Evolutionary conservation across 345 rosid genomes (phyloP).

Genomic region (Noccaea caerulescens): DNA sequence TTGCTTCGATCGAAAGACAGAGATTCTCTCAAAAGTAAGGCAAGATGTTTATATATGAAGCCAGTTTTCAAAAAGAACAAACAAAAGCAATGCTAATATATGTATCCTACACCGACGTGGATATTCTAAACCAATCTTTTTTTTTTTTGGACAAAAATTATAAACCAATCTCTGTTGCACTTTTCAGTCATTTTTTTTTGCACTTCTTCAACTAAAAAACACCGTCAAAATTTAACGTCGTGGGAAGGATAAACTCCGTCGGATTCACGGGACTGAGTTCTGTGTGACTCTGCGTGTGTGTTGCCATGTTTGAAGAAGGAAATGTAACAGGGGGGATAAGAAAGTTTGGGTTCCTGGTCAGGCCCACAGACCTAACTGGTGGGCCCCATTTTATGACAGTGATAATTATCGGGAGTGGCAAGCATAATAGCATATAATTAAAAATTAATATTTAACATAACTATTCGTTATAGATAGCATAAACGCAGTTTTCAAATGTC

Average conservation of each 20-base stretch:
- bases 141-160: no score
- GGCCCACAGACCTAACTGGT: constrained; percentile 26
- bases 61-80: no score
- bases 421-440: neutral
- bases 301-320: no score
- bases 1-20: constrained; percentile 19
- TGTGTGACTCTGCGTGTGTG: neutral
- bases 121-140: neutral
- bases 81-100: no score
- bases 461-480: constrained; percentile 11
- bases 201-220: neutral
- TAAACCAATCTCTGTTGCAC: constrained; percentile 37
- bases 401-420: constrained; percentile 32
- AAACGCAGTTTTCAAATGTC: constrained; percentile 12
- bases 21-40: neutral
- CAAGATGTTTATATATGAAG: no score
- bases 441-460: neutral
- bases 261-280: constrained; percentile 27
- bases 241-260: constrained; percentile 36
- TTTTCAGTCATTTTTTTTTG: constrained; percentile 32
- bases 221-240: constrained; percentile 37
- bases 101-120: constrained; percentile 39
- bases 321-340: constrained; percentile 41
- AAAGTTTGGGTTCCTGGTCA: constrained; percentile 33
- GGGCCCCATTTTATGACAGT: constrained; percentile 35